Percentiles rank a stretch among this genome's conserved stretches.
phyloP scores from a whole-genome alignment of 345 rosid species.

The Pelargonium nanum region DNA sequence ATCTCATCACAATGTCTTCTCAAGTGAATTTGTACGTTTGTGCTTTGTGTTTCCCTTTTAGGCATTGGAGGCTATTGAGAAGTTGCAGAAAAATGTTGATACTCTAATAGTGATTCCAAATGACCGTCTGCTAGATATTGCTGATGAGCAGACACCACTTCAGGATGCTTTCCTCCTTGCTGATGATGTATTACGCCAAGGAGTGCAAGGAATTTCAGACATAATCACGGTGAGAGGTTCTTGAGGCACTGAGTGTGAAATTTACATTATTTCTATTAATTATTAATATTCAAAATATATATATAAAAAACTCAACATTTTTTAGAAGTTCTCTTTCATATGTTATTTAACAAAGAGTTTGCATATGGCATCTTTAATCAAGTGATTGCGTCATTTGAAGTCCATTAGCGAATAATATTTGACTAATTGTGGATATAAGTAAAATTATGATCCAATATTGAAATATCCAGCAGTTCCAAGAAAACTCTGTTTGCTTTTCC shows the following conservation, averaged over 20 bases:
- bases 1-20: neutral
- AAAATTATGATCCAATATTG: too few relatives aligned
- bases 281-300: too few relatives aligned
- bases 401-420: too few relatives aligned
- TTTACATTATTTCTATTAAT: neutral
- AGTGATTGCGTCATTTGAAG: too few relatives aligned
- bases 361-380: too few relatives aligned
- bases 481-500: too few relatives aligned
- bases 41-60: conserved; percentile 19
- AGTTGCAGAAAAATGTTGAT: conserved; percentile 87
- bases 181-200: conserved; percentile 94
- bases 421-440: too few relatives aligned
- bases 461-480: too few relatives aligned
- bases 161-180: conserved; percentile 99
- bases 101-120: conserved; percentile 94
- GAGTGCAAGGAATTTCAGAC: conserved; percentile 99
- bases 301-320: too few relatives aligned
- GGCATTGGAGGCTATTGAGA: conserved; percentile 96
- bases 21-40: neutral
- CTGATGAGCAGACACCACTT: conserved; percentile 94
- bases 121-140: conserved; percentile 91
- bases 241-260: neutral
- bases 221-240: conserved; percentile 72
- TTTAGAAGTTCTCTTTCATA: too few relatives aligned
- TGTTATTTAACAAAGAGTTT: too few relatives aligned